Evolutionary conservation across 2,329 filamentous ascomycete genomes (phyloP), one percentile per base, ranked within the genome.

Genomic region (Hypoxylon sp.): DNA sequence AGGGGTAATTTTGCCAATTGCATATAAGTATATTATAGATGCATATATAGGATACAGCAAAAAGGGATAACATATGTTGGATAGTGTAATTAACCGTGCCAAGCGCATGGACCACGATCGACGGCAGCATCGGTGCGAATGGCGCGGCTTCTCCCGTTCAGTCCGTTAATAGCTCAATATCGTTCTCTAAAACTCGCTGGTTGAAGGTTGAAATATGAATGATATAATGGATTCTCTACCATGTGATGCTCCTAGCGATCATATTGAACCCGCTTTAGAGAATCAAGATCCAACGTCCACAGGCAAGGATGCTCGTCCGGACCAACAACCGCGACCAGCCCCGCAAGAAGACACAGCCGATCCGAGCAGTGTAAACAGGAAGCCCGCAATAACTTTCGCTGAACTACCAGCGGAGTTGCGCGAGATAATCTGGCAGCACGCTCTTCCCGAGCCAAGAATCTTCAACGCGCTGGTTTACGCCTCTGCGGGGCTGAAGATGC

Each of bases 401-500:
- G 70, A 73, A 58, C 67, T 77, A 0, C 76, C 75, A 3, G 53
- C 67, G 1, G 75, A 77, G 48, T 61, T 77, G 15, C 73, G 75
- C 7, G 75, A 73, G 21, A 74, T 76, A 19, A 75, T 77, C 60
- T 77, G 75, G 75, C 42, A 54, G 17, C 62, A 70, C 17, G 75
- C 76, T 0, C 72, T 77, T 0, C 75, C 75, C 0, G 71, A 64
- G 7, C 42, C 71, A 21, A 73, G 76, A 2, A 47, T 69, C 13
- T 72, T 77, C 70, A 71, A 69, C 27, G 71, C 63, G 5, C 55
- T 77, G 1, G 73, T 76, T 21, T 76, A 73, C 62, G 70, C 61
- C 6, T 74, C 72, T 11, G 62, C 65, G 15, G 65, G 59, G 7
- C 50, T 75, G 8, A 72, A 74, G 65, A 76, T 74, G 72, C 68